Evolutionary conservation across 78 protist species (phyloP), one percentile per base, ranked within the genome.

Genomic region (Bodo saltans): DNA sequence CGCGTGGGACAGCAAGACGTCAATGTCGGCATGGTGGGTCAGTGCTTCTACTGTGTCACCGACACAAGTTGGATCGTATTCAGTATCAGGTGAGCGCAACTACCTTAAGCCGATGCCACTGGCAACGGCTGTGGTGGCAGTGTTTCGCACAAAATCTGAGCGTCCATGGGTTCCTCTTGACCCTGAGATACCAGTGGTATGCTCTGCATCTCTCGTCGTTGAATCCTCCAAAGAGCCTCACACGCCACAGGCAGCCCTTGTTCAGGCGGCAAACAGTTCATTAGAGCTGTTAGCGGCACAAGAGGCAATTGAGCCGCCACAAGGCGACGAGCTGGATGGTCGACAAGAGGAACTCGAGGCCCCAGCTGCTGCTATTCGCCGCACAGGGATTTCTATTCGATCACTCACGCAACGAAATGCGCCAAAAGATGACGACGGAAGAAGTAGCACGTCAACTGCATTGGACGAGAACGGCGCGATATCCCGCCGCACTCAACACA

Each of bases 1-100:
- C 47, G 96, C 98, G 21, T 98, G 99, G 99, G 87, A 90, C n/a
- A 86, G 90, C 42, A 94, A 95, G 42, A 75, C 91, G 0, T 90
- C 89, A 26, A 88, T 92, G 1, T 11, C 76, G 30, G 98, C 98
- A 25, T 98, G 91, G 85, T 98, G 98, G 98, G 99, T 97, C 3
- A 60, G 85, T 33, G 75, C 81, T 11, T 35, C 86, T 67, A 98
- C 96, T 78, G 97, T 96, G 60, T 83, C 91, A 28, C 94, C 94
- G 78, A 92, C 96, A 42, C 42, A 91, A n/a, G 87, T 98, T 2
- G 99, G 99, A 42, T 47, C 89, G 30, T 95, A 94, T 74, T 37
- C 85, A 78, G 85, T 91, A 11, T 37, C 83, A 2, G 96, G 96
- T 32, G 42, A 91, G 79, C 92, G 92, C 91, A 95, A 96, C 88